Evolutionary conservation across 495 filamentous ascomycete species (phyloP), one percentile per base, ranked within the genome.

Genomic region (Hypomontagnella monticulosa): DNA sequence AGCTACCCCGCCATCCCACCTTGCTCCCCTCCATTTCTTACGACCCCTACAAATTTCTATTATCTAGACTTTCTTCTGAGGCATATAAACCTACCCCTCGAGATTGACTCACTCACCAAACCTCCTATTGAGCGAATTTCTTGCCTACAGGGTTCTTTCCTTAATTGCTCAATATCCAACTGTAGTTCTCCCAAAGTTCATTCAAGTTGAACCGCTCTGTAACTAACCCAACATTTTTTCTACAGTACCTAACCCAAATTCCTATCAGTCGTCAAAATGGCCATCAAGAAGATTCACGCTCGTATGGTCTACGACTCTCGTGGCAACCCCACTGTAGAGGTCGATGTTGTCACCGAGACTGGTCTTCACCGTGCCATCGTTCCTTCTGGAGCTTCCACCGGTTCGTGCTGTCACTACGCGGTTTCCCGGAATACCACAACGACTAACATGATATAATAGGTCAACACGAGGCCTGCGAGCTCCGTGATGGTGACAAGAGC

Each of bases 261-360:
- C 20, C 54, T 20, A 33, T 40, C 57, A 59, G 54, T 51, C 51
- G 5, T 69, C 78, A 92, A 71, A 59, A 99, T 98, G 96, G 83
- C 89, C 74, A 98, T 99, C 85, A 87, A 90, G 77, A 97, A 97
- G 87, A 91, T 99, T 80, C 93, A 98, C 88, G 96, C 95, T 75
- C 94, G 96, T 75, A 92, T 88, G 69, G 93, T 99, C 83, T 99
- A 99, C 86, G 96, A 99, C 88, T 98, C 95, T 78, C 96, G 96
- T 76, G 96, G 95, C 76, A 98, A 97, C 85, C 92, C 93, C 68
- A 96, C 93, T 77, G 92, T 94, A 73, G 81, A 85, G 77, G 96
- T 98, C 68, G 96, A 98, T 77, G 87, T 99, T 75, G 89, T 96
- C 80, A 98, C 94, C 66, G 91, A 94, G 81, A 94, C 90, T 71